These are phyloP conservation scores for Salix viminalis DNA, from an alignment of 345 rosid genomes.

Conservation along the genomic window DNA sequence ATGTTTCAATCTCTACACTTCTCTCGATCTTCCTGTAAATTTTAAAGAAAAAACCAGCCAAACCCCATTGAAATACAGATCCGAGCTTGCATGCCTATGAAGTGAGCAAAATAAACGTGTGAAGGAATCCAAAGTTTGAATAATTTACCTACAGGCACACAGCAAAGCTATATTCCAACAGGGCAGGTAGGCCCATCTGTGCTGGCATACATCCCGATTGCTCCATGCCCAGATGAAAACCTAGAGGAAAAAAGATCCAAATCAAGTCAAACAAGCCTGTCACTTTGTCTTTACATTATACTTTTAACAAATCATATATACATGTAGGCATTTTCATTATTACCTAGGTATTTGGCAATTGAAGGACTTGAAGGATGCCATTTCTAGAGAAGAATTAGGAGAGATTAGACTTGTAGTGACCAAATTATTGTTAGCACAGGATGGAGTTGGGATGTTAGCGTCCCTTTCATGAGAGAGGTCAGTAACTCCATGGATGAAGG, in stretches of 20 bases:
- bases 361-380: constrained; percentile 57
- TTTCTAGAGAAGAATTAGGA: constrained; percentile 42
- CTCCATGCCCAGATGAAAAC: constrained; percentile 60
- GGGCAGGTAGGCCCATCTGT: constrained; percentile 82
- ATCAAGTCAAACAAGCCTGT: not conserved
- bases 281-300: not conserved
- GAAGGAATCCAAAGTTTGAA: constrained; percentile 23
- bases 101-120: not conserved
- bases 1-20: constrained; percentile 35
- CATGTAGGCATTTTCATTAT: not conserved
- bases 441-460: constrained; percentile 22
- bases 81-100: not conserved
- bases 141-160: constrained; percentile 25
- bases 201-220: constrained; percentile 61
- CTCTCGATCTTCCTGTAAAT: constrained; percentile 31
- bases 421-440: constrained; percentile 40
- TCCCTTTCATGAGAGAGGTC: constrained; percentile 32
- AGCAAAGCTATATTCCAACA: constrained; percentile 63
- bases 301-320: not conserved
- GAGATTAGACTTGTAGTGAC: constrained; percentile 33
- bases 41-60: constrained; percentile 5
- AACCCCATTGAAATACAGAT: not conserved
- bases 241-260: constrained; percentile 20
- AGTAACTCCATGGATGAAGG: constrained; percentile 24
- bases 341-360: constrained; percentile 84